Percentiles rank a stretch among this genome's conserved stretches.
Evolutionary conservation across 2,329 filamentous ascomycete species (phyloP).

Genomic region (Aspergillus carbonarius): DNA sequence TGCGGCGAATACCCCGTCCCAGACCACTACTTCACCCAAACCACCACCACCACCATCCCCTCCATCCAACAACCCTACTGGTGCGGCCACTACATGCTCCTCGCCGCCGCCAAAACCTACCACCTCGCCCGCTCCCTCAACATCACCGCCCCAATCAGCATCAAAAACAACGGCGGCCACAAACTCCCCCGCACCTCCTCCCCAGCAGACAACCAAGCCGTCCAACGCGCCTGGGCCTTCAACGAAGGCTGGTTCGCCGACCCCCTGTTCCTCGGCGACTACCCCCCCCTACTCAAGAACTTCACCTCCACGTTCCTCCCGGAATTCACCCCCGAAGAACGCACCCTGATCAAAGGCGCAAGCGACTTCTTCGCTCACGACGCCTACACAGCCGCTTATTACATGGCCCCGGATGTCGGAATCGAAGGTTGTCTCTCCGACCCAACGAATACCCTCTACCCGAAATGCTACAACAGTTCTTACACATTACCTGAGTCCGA

Average conservation of each 20-base stretch:
- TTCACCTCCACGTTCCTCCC: background rate
- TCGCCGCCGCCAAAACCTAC: background rate
- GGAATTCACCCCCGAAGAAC: background rate
- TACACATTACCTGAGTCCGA: background rate
- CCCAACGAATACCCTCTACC: background rate
- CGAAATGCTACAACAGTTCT: background rate
- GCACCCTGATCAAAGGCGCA: background rate
- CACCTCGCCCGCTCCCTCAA: background rate
- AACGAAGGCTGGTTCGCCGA: slow-evolving; percentile 2
- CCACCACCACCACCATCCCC: background rate
- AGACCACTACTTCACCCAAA: background rate
- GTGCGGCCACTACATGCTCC: slow-evolving; percentile 2
- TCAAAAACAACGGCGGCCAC: slow-evolving; percentile 1
- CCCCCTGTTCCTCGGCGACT: slow-evolving; percentile 1
- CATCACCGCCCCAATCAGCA: background rate
- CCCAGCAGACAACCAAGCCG: background rate
- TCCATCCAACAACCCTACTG: background rate
- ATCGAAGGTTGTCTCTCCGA: background rate
- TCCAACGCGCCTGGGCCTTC: slow-evolving; percentile 1
- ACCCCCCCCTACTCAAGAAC: background rate
- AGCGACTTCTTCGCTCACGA: slow-evolving; percentile 1
- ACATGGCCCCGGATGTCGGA: background rate
- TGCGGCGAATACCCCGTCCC: background rate
- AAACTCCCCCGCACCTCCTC: background rate
- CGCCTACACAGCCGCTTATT: background rate